Percentiles rank a stretch among this genome's conserved stretches.
These are phyloP conservation scores for Neurospora africana DNA, from an alignment of 495 filamentous ascomycete genomes.

Conservation along the genomic window DNA sequence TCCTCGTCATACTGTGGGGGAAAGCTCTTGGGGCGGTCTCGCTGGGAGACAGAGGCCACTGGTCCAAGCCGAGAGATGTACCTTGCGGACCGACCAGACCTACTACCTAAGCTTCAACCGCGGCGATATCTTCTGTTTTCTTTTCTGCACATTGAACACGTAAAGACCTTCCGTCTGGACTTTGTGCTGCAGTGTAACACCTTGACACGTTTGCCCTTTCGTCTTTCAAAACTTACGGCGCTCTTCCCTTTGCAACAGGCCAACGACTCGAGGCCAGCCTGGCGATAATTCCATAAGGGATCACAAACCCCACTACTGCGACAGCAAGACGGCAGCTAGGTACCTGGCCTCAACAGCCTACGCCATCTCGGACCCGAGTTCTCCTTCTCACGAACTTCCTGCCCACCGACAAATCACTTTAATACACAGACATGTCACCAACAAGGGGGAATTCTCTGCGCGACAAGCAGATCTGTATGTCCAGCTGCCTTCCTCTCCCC, in stretches of 20 bases:
- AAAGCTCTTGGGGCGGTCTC: not conserved
- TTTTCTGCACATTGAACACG: not conserved
- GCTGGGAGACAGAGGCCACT: not conserved
- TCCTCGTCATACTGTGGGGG: not conserved
- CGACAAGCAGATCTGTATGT: conserved; percentile 87
- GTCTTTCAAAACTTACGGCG: not conserved
- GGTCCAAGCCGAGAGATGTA: not conserved
- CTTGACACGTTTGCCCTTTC: not conserved
- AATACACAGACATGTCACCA: conserved; percentile 13
- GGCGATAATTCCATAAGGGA: not conserved
- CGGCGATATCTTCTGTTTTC: not conserved
- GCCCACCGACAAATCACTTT: not conserved
- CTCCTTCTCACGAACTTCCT: not conserved
- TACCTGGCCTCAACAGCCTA: not conserved
- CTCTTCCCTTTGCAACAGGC: not conserved
- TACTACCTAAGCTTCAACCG: not conserved
- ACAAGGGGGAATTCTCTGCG: conserved; percentile 66
- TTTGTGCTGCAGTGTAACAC: not conserved
- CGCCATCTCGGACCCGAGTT: not conserved
- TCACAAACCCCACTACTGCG: not conserved
- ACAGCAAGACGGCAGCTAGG: not conserved
- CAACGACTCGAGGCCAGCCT: not conserved
- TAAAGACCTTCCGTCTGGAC: not conserved
- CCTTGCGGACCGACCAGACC: not conserved
- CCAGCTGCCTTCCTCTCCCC: conserved; percentile 27